Evolutionary conservation across 164 flowering plant genomes (phyloP).

Genomic region (Liriodendron chinense): DNA sequence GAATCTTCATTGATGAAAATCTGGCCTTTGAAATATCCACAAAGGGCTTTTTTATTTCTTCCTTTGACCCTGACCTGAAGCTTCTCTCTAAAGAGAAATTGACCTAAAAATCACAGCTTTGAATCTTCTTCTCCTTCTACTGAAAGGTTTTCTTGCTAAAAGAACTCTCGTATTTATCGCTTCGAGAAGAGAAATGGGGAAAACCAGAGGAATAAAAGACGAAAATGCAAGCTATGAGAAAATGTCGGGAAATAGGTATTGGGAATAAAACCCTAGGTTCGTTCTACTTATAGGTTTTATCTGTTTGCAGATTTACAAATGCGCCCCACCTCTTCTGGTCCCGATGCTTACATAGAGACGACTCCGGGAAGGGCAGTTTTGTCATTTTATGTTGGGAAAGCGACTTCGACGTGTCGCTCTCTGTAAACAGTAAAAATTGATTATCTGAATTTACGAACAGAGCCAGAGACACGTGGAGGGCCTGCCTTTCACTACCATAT

Average conservation of each 20-base stretch:
- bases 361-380: too few relatives aligned
- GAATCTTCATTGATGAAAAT: conserved; percentile 2
- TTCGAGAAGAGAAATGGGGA: neutral
- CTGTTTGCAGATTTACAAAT: neutral
- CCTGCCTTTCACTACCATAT: too few relatives aligned
- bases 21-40: neutral
- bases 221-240: neutral
- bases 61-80: neutral
- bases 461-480: too few relatives aligned
- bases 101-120: neutral
- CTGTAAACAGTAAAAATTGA: too few relatives aligned
- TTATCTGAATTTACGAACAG: too few relatives aligned
- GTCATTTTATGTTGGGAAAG: too few relatives aligned
- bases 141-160: neutral
- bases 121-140: neutral
- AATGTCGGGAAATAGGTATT: neutral
- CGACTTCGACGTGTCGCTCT: too few relatives aligned
- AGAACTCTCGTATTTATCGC: neutral
- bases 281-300: conserved; percentile 2
- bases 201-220: conserved; percentile 4
- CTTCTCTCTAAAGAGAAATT: neutral
- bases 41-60: neutral
- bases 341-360: too few relatives aligned
- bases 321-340: too few relatives aligned
- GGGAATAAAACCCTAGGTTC: neutral